These are phyloP conservation scores for Xylaria arbuscula DNA, from an alignment of 2,329 filamentous ascomycete species.

Conservation along the genomic window DNA sequence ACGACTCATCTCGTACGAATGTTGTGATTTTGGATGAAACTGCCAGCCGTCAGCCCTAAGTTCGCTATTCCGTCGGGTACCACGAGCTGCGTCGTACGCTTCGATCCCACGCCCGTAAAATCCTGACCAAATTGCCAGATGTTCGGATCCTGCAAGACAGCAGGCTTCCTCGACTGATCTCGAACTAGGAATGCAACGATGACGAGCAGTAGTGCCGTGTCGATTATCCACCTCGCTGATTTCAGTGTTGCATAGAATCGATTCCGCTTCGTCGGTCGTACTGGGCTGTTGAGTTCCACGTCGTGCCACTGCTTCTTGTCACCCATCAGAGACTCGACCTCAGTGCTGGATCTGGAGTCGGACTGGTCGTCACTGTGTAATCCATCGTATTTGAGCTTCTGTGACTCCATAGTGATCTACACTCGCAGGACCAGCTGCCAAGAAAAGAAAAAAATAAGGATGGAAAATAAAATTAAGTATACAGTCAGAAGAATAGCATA, in stretches of 20 bases:
- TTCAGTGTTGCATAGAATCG: conserved; percentile 45
- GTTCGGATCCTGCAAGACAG: conserved; percentile 38
- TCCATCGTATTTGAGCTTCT: conserved; percentile 49
- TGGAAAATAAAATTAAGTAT: conserved; percentile 1
- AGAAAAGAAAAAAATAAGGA: conserved; percentile 7
- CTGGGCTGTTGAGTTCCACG: conserved; percentile 44
- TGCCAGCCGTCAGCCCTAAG: conserved; percentile 32
- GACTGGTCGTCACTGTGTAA: conserved; percentile 51
- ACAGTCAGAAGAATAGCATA: background rate
- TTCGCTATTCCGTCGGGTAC: background rate
- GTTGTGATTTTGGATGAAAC: conserved; percentile 53
- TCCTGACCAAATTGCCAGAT: conserved; percentile 55
- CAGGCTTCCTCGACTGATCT: conserved; percentile 41
- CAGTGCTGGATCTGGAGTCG: conserved; percentile 53
- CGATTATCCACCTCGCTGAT: conserved; percentile 54
- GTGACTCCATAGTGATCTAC: conserved; percentile 42
- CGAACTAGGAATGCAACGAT: conserved; percentile 53
- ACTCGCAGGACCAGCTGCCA: conserved; percentile 30
- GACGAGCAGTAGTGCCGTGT: conserved; percentile 53
- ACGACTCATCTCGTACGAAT: conserved; percentile 54
- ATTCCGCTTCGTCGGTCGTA: conserved; percentile 40
- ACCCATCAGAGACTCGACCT: conserved; percentile 56
- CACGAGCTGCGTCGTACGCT: conserved; percentile 43
- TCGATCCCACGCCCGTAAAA: conserved; percentile 52
- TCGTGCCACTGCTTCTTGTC: conserved; percentile 53